Percentiles rank a stretch among this genome's conserved stretches.
Evolutionary conservation across 441 rosid species (phyloP).

Genomic region (Macaranga tanarius): DNA sequence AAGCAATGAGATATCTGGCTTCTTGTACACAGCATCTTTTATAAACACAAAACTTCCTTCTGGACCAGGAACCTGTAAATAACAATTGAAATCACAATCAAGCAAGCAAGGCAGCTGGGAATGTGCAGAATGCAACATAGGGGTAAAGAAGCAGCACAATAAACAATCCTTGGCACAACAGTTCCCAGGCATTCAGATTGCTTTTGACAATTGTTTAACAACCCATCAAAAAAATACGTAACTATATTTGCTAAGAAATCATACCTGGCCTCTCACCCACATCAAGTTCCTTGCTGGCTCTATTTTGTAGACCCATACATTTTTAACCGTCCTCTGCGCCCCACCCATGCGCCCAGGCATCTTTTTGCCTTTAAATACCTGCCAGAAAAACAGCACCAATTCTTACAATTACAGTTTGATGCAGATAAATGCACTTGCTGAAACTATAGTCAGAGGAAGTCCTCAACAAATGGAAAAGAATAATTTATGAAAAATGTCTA

Average conservation of each 20-base stretch:
- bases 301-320: slow-evolving; percentile 86
- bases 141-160: no score
- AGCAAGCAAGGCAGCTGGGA: background rate
- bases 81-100: background rate
- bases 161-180: no score
- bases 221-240: slow-evolving; percentile 1
- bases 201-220: no score
- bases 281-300: slow-evolving; percentile 88
- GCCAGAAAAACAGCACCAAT: slow-evolving; percentile 19
- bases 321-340: slow-evolving; percentile 79
- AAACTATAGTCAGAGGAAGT: slow-evolving; percentile 3
- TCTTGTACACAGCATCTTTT: slow-evolving; percentile 77
- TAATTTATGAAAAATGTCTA: background rate
- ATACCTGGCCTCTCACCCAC: slow-evolving; percentile 96
- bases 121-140: no score
- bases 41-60: slow-evolving; percentile 88
- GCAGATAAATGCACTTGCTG: background rate
- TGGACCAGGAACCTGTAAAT: slow-evolving; percentile 81
- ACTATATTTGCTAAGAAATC: slow-evolving; percentile 23
- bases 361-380: slow-evolving; percentile 90
- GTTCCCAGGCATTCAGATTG: no score
- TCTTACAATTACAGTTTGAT: slow-evolving; percentile 11
- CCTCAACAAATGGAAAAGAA: background rate
- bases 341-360: slow-evolving; percentile 99
- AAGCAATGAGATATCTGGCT: slow-evolving; percentile 66